Percentiles rank a stretch among this genome's conserved stretches.
phyloP scores from a whole-genome alignment of 2,329 filamentous ascomycete genomes.

The Boeremia exigua region DNA sequence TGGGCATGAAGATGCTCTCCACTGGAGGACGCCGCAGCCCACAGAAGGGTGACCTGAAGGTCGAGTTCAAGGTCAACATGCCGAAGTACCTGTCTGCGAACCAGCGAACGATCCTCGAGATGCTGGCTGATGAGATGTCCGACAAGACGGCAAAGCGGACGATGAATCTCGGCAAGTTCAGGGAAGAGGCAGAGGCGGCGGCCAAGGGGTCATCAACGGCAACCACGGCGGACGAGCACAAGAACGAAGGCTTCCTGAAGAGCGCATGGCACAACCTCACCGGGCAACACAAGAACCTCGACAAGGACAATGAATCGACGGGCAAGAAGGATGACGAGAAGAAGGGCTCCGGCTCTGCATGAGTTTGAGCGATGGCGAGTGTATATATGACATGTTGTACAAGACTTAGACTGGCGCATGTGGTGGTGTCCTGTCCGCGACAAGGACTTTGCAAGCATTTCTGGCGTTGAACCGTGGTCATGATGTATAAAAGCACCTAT shows the following conservation, averaged over 20 bases:
- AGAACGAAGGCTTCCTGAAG: conserved; percentile 89
- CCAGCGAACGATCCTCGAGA: conserved; percentile 90
- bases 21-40: conserved; percentile 60
- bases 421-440: conserved; percentile 15
- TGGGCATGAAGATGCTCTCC: conserved; percentile 89
- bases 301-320: conserved; percentile 26
- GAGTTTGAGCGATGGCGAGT: background rate
- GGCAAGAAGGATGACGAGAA: conserved; percentile 33
- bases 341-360: conserved; percentile 47
- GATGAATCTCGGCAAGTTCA: conserved; percentile 76
- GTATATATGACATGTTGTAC: conserved; percentile 22
- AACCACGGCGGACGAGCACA: conserved; percentile 56
- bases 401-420: conserved; percentile 25
- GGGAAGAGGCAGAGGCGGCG: conserved; percentile 25
- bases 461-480: conserved; percentile 30
- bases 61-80: conserved; percentile 95
- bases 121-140: conserved; percentile 94
- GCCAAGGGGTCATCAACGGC: conserved; percentile 21
- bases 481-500: conserved; percentile 30
- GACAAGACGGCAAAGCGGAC: conserved; percentile 90
- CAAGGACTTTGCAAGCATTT: conserved; percentile 38
- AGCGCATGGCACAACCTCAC: conserved; percentile 91
- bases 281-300: conserved; percentile 63
- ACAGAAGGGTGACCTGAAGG: conserved; percentile 79
- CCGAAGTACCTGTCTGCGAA: conserved; percentile 92